phyloP scores from a whole-genome alignment of 257 asterid genomes.

The Marsdenia floribunda region DNA sequence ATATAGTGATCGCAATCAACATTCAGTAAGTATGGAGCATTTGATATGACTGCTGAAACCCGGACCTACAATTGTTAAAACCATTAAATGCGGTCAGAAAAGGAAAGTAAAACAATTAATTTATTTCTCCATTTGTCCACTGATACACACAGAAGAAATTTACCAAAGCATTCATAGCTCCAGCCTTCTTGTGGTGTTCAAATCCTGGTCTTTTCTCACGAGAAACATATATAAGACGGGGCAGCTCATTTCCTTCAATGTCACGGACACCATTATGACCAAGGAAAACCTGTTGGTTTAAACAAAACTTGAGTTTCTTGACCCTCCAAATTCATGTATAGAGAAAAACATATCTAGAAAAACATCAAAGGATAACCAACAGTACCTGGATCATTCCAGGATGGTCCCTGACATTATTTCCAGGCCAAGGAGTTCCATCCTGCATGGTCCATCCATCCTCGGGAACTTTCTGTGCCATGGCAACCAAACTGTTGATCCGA shows the following conservation, averaged over 20 bases:
- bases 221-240: constrained; percentile 90
- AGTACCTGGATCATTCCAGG: constrained; percentile 99
- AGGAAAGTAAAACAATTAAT: neutral
- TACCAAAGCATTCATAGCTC: constrained; percentile 98
- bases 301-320: constrained; percentile 8
- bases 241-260: constrained; percentile 81
- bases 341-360: neutral
- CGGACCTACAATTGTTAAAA: constrained; percentile 50
- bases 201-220: constrained; percentile 97
- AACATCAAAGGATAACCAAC: neutral
- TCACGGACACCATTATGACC: constrained; percentile 85
- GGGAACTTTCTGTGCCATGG: constrained; percentile 89
- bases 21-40: constrained; percentile 89
- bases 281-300: constrained; percentile 64
- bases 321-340: neutral
- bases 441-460: constrained; percentile 99
- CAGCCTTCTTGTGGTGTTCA: constrained; percentile 98
- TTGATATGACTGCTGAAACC: constrained; percentile 92
- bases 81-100: constrained; percentile 1
- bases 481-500: constrained; percentile 76
- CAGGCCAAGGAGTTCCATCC: constrained; percentile 98
- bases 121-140: neutral
- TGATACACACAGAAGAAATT: constrained; percentile 4
- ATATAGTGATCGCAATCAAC: constrained; percentile 99
- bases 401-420: constrained; percentile 93